Percentiles rank a stretch among this genome's conserved stretches.
These are phyloP conservation scores for Pseudocercospora crystallina DNA, from an alignment of 2,329 filamentous ascomycete genomes.

Conservation along the genomic window DNA sequence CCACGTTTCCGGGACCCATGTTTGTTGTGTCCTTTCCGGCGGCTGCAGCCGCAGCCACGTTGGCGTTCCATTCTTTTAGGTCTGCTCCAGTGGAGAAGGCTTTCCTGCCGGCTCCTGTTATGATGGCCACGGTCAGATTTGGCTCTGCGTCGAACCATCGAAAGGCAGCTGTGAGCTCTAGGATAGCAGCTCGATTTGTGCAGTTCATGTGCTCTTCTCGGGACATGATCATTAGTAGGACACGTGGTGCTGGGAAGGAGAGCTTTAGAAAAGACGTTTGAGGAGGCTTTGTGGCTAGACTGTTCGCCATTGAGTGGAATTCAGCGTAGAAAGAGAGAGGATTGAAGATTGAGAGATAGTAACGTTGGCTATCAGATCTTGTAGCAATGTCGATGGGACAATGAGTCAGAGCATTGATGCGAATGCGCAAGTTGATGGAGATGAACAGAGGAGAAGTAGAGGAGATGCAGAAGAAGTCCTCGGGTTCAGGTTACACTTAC, in stretches of 20 bases:
- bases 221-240: slow-evolving; percentile 53
- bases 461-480: too few relatives aligned
- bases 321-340: too few relatives aligned
- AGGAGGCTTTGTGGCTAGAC: neutral
- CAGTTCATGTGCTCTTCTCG: slow-evolving; percentile 39
- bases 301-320: too few relatives aligned
- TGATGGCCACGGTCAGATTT: slow-evolving; percentile 24
- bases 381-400: too few relatives aligned
- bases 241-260: slow-evolving; percentile 45
- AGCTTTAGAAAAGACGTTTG: slow-evolving; percentile 30
- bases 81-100: slow-evolving; percentile 37
- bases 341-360: too few relatives aligned
- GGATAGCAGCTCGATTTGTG: slow-evolving; percentile 37
- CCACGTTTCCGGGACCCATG: slow-evolving; percentile 27
- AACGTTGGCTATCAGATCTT: too few relatives aligned
- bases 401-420: too few relatives aligned
- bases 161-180: slow-evolving; percentile 50
- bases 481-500: too few relatives aligned
- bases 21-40: slow-evolving; percentile 40
- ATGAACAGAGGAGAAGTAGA: too few relatives aligned
- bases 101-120: slow-evolving; percentile 33
- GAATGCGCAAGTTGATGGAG: too few relatives aligned
- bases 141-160: slow-evolving; percentile 51
- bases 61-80: slow-evolving; percentile 22
- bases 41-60: slow-evolving; percentile 25